Evolutionary conservation across 257 asterid species (phyloP), one percentile per base, ranked within the genome.

Genomic region (Nicotiana otophora): DNA sequence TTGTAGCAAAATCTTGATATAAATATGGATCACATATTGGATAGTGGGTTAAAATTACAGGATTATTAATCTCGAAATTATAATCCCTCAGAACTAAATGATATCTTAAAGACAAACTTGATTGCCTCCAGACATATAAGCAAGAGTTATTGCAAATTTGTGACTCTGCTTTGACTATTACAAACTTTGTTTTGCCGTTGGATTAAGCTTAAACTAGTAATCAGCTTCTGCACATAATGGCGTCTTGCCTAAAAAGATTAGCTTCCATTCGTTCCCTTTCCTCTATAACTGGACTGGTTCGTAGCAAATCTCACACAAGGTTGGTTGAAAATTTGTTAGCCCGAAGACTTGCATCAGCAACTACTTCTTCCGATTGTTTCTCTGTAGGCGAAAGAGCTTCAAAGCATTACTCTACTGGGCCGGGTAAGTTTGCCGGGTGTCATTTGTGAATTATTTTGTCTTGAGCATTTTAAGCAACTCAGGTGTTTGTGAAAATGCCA

Each of bases 401-500:
- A 51, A 28, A 33, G 51, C 65, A 64, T n/a, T 66, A 48, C 33
- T 63, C 82, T 31, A 9, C 36, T 31, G 80, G 54, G 51, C 77
- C 81, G 64, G 91, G 93, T 90, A 77, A 84, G 83, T 83, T 26
- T 12, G 74, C 65, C 14, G 33, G 4, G 77, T 17, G 14, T n/a
- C 7, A 6, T 61, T 1, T 28, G 30, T 28, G 30, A 28, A 28
- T 20, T 7, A 31, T 14, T 63, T 82, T 48, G 4, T 23, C 63
- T 78, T n/a, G 1, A 7, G n/a, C n/a, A 19, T 31, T 28, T 28
- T 42, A 53, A 2, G 77, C 39, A 28, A 51, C 36, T 83, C 69
- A 85, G 6, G 34, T 89, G 92, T 86, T 91, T 91, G 95, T 85
- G 31, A 68, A 91, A 92, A 87, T 83, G 88, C 85, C 87, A n/a